phyloP scores from a whole-genome alignment of 2,329 filamentous ascomycete genomes.

The Fonsecaea multimorphosa region DNA sequence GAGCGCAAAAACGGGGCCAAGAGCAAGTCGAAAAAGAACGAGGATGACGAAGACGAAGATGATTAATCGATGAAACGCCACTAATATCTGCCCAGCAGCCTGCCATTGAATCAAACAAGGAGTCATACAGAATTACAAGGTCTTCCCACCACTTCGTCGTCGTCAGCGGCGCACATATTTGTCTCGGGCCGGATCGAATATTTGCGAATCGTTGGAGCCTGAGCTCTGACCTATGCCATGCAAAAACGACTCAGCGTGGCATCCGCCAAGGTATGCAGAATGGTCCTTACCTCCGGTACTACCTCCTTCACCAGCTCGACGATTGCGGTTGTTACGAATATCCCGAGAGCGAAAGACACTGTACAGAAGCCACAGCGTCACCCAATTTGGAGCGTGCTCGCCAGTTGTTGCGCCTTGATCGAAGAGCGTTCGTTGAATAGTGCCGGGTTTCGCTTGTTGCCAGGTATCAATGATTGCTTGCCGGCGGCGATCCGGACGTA shows the following conservation, averaged over 20 bases:
- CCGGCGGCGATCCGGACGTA: constrained; percentile 51
- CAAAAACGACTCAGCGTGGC: background rate
- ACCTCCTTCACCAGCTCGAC: constrained; percentile 42
- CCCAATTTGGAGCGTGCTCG: constrained; percentile 56
- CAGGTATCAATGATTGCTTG: constrained; percentile 53
- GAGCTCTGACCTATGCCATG: constrained; percentile 29
- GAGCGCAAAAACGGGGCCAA: constrained; percentile 52
- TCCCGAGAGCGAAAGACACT: constrained; percentile 56
- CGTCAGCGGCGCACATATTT: constrained; percentile 34
- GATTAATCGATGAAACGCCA: constrained; percentile 38
- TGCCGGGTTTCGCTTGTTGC: constrained; percentile 46
- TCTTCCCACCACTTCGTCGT: constrained; percentile 8
- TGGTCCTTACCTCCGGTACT: constrained; percentile 30
- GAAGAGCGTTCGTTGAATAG: constrained; percentile 49
- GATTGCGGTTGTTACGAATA: constrained; percentile 54
- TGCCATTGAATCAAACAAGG: constrained; percentile 20
- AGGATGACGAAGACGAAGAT: constrained; percentile 45
- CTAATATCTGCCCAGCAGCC: constrained; percentile 26
- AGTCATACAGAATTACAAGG: constrained; percentile 25
- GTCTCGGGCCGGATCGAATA: constrained; percentile 36
- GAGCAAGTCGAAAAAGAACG: constrained; percentile 44
- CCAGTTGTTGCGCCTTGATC: constrained; percentile 50
- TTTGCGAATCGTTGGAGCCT: constrained; percentile 29
- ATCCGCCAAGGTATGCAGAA: background rate
- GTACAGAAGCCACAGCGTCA: constrained; percentile 55